These are phyloP conservation scores for Globisporangium emineosum DNA, from an alignment of 352 stramenopile genomes.

Conservation along the genomic window DNA sequence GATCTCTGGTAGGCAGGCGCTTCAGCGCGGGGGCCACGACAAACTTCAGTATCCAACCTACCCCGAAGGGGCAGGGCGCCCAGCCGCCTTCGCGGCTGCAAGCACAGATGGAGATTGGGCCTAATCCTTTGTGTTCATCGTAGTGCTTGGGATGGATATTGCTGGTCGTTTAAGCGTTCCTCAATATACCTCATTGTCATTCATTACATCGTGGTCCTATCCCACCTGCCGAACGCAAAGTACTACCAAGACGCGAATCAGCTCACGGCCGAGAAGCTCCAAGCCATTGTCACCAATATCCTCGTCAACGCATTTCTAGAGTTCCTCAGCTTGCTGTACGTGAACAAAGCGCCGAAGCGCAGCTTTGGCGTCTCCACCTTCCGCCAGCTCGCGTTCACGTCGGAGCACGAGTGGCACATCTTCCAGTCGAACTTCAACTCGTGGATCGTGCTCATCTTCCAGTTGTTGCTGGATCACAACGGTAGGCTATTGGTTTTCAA, in stretches of 20 bases:
- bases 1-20: too few species aligned
- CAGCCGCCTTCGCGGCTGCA: too few species aligned
- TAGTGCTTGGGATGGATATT: too few species aligned
- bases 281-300: conserved; percentile 11
- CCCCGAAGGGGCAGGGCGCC: too few species aligned
- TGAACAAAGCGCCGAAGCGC: conserved; percentile 16
- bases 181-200: too few species aligned
- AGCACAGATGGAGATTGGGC: too few species aligned
- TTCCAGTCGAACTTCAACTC: conserved; percentile 31
- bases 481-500: conserved; percentile 1
- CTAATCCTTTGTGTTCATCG: too few species aligned
- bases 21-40: too few species aligned
- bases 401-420: conserved; percentile 28
- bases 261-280: conserved; percentile 7
- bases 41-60: too few species aligned
- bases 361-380: conserved; percentile 26
- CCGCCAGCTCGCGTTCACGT: conserved; percentile 30
- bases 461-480: conserved; percentile 25
- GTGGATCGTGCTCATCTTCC: conserved; percentile 28
- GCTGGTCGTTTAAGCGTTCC: too few species aligned
- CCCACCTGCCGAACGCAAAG: conserved; percentile 25
- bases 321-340: conserved; percentile 23
- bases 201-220: conserved; percentile 30
- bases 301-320: conserved; percentile 23
- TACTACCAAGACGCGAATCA: conserved; percentile 28